These are phyloP conservation scores for Erigeron canadensis DNA, from an alignment of 129 eudicot genomes.

Conservation along the genomic window DNA sequence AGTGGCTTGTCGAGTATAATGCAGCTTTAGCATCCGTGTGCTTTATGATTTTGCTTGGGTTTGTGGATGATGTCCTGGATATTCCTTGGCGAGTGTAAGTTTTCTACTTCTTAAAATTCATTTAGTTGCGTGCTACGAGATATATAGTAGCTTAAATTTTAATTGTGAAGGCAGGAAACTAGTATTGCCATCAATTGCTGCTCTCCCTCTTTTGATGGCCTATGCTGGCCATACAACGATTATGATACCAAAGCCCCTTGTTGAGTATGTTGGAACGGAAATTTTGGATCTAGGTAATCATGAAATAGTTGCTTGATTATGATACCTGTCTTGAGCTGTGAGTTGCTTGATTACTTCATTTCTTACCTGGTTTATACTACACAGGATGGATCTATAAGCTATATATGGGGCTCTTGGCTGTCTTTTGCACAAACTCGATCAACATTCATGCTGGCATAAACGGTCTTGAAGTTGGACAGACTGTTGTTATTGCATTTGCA, in stretches of 20 bases:
- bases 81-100: conserved; percentile 99
- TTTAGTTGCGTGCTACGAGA: background rate
- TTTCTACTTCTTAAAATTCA: conserved; percentile 17
- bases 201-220: conserved; percentile 98
- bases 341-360: conserved; percentile 16
- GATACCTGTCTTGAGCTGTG: conserved; percentile 7
- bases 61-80: conserved; percentile 95
- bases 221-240: conserved; percentile 98
- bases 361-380: conserved; percentile 19
- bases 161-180: conserved; percentile 72
- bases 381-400: conserved; percentile 91
- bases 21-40: conserved; percentile 97
- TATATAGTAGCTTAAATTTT: conserved; percentile 21
- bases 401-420: conserved; percentile 94
- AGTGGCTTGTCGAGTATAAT: conserved; percentile 99
- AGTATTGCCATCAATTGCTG: conserved; percentile 83
- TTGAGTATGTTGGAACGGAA: conserved; percentile 70
- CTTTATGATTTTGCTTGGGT: conserved; percentile 95
- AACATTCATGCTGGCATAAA: conserved; percentile 98
- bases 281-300: conserved; percentile 81
- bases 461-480: conserved; percentile 99
- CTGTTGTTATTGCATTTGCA: conserved; percentile 88
- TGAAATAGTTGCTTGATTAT: background rate
- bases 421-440: conserved; percentile 94
- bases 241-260: conserved; percentile 90